Conservation (phyloP, 1,139 yeast genomes). For the Citeromyces hawaiiensis region DNA sequence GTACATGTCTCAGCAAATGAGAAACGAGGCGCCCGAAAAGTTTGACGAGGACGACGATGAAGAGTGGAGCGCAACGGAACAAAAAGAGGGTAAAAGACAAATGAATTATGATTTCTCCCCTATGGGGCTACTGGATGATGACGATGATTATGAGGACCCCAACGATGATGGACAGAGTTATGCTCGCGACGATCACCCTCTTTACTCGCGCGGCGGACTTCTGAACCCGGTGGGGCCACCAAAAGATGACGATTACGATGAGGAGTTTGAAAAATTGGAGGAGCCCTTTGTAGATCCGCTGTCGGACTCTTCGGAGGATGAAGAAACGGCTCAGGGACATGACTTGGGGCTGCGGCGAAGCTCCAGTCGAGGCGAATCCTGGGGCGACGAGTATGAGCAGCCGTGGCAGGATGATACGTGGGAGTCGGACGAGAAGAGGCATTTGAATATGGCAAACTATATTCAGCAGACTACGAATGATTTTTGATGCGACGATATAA, state of each 20-base stretch:
- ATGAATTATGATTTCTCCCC: conserved; percentile 3
- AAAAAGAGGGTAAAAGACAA: neutral
- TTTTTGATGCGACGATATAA: neutral
- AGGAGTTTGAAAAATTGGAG: neutral
- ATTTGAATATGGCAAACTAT: neutral
- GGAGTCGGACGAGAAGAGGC: conserved; percentile 1
- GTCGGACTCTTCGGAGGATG: conserved; percentile 1
- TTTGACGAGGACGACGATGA: conserved; percentile 41
- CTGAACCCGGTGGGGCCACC: neutral
- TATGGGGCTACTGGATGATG: conserved; percentile 19
- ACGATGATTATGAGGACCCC: conserved; percentile 64
- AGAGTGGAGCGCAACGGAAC: conserved; percentile 12
- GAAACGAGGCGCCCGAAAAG: conserved; percentile 45
- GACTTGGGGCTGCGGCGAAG: conserved; percentile 1
- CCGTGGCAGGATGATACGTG: neutral
- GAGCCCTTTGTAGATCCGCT: neutral
- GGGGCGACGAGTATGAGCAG: neutral
- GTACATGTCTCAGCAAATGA: conserved; percentile 75
- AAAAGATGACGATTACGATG: neutral
- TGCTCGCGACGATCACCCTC: conserved; percentile 43
- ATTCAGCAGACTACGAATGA: conserved; percentile 1
- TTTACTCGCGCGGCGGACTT: conserved; percentile 20
- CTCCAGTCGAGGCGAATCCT: neutral
- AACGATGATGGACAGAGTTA: conserved; percentile 74
- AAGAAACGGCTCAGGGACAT: neutral